Base-by-base conservation (phyloP, 139 green algal genomes). In the Tetradesmus obliquus region DNA sequence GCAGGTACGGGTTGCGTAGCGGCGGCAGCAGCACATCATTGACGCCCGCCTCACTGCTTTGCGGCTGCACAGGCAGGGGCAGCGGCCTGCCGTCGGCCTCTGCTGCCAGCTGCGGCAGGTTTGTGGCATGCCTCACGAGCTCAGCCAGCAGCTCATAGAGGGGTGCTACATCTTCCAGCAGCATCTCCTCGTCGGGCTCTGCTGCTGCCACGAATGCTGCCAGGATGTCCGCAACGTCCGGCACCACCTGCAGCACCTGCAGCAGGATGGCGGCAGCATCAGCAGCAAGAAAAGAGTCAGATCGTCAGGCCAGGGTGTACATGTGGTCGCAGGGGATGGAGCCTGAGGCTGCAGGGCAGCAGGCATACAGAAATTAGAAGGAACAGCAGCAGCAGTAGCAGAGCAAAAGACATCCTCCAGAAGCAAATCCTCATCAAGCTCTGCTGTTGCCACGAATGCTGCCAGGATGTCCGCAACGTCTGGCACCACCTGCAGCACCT, bases 31-130 rank as follows among this genome's bases (percentile, higher is more conserved):
- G 62, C 58, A 51, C n/a, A 2, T 57, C 45, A 51, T 22, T 58
- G 3, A 19, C 66, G 32, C 32, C 32, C 32, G 32, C 32, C 32
- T 45, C 32, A 45, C 32, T 45, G 32, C 32, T 45, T n/a, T 24
- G 66, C 45, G 58, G 32, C 79, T 84, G 79, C 66, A 45, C 32
- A 45, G n/a, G 79, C n/a, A 7, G 79, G 5, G 79, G 79, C 79
- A 12, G 24, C 9, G 74, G 9, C n/a, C 79, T 57, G 86, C n/a
- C n/a, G 72, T 55, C 17, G 20, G 32, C 6, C 54, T 91, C 87
- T 2, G 79, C 72, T 45, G 88, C 55, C 0, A 91, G 88, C 76
- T 91, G 88, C 22, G 88, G 88, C 24, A 91, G 13, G 76, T 91
- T 91, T 15, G 55, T 62, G 6, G 76, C 88, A 51, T 60, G 88